Percentiles rank a stretch among this genome's conserved stretches.
phyloP scores from a whole-genome alignment of 495 filamentous ascomycete genomes.

The Apodospora peruviana region DNA sequence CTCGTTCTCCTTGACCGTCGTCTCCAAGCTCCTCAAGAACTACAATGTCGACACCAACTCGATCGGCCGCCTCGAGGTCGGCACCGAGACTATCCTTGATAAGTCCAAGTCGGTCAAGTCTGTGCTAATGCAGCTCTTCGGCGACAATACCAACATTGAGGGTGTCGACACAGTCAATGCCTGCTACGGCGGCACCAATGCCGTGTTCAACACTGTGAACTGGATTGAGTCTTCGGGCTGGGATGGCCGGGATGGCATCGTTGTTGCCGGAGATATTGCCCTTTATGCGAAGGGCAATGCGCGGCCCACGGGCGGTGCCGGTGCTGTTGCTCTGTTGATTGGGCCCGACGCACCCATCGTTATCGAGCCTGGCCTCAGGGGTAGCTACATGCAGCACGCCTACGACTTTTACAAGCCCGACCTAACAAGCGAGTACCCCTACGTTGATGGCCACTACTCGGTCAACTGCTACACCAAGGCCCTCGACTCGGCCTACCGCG shows the following conservation, averaged over 20 bases:
- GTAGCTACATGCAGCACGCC: conserved; percentile 86
- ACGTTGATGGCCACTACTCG: conserved; percentile 94
- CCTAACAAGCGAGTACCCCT: conserved; percentile 93
- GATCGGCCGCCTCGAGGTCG: conserved; percentile 92
- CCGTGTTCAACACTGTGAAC: conserved; percentile 93
- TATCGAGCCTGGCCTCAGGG: conserved; percentile 87
- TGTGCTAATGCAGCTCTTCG: conserved; percentile 97
- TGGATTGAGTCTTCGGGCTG: conserved; percentile 98
- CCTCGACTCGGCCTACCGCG: conserved; percentile 92
- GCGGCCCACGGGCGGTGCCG: conserved; percentile 91
- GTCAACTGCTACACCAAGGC: conserved; percentile 94
- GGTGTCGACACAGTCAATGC: conserved; percentile 96
- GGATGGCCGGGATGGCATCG: conserved; percentile 92
- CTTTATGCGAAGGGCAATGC: conserved; percentile 96
- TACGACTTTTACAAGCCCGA: conserved; percentile 99
- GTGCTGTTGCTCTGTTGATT: conserved; percentile 89
- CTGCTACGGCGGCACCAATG: conserved; percentile 98
- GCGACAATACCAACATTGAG: conserved; percentile 84
- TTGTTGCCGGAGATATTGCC: conserved; percentile 94
- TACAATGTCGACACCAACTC: conserved; percentile 88
- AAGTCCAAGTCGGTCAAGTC: conserved; percentile 99
- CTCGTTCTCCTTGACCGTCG: conserved; percentile 84
- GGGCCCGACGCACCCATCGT: conserved; percentile 89
- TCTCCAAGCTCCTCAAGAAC: conserved; percentile 84
- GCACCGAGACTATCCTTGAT: conserved; percentile 96